A percentile compares a stretch with the other conserved stretches of the same genome.
phyloP scores from a whole-genome alignment of 2,329 filamentous ascomycete genomes.

The Aureobasidium uvarum region DNA sequence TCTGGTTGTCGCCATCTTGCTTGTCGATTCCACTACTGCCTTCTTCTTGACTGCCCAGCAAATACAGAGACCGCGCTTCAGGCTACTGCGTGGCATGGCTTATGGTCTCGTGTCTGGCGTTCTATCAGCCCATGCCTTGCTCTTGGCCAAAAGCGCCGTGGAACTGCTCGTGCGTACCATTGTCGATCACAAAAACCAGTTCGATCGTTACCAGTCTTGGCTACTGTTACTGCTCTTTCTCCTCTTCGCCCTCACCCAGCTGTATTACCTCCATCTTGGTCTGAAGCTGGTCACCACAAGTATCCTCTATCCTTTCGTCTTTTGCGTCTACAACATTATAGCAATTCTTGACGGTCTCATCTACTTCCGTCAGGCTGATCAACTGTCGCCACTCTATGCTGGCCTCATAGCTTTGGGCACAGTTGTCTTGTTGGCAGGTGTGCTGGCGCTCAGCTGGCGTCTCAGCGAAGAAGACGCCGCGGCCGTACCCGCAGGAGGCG shows the following conservation, averaged over 20 bases:
- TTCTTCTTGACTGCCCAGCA: constrained; percentile 36
- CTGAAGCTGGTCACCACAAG: constrained; percentile 94
- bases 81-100: constrained; percentile 74
- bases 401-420: constrained; percentile 84
- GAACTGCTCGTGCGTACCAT: constrained; percentile 88
- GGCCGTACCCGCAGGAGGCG: constrained; percentile 49
- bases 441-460: constrained; percentile 90
- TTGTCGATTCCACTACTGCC: constrained; percentile 46
- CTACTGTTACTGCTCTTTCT: constrained; percentile 80
- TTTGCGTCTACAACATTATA: constrained; percentile 99
- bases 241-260: constrained; percentile 77
- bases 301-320: constrained; percentile 93
- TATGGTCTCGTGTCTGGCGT: constrained; percentile 89
- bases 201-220: constrained; percentile 94
- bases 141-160: constrained; percentile 94
- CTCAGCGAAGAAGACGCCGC: constrained; percentile 69
- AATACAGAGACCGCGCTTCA: constrained; percentile 45
- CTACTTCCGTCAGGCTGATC: constrained; percentile 87
- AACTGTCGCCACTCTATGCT: constrained; percentile 72
- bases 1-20: constrained; percentile 49
- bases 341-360: constrained; percentile 96
- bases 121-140: constrained; percentile 85
- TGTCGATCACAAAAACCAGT: constrained; percentile 84
- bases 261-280: constrained; percentile 93
- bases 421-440: constrained; percentile 77